phyloP scores from a whole-genome alignment of 257 asterid genomes.

The Lantana camara region DNA sequence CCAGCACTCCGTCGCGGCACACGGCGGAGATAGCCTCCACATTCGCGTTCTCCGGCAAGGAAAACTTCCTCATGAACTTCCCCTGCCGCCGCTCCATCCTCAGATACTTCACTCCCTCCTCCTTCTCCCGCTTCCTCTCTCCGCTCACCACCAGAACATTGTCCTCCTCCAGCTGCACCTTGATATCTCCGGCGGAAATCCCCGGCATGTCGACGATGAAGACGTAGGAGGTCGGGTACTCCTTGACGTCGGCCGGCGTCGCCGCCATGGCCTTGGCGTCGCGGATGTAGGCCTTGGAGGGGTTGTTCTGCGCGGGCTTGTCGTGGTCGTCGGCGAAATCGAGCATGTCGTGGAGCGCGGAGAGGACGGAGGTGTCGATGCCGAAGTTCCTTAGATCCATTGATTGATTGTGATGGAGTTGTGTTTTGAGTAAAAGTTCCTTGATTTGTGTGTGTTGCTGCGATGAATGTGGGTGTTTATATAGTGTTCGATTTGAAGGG shows the following conservation, averaged over 20 bases:
- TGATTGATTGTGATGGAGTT: not conserved
- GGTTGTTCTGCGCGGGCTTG: constrained; percentile 30
- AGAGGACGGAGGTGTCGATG: constrained; percentile 25
- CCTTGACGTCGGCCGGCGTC: constrained; percentile 47
- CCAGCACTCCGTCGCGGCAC: constrained; percentile 43
- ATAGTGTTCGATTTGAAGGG: not conserved
- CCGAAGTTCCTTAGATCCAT: constrained; percentile 38
- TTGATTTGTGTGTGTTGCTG: no score
- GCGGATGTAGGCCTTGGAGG: constrained; percentile 38
- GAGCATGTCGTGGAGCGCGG: constrained; percentile 31
- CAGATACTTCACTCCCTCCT: constrained; percentile 42
- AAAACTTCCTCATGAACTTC: constrained; percentile 49
- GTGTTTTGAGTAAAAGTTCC: no score
- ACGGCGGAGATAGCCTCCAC: constrained; percentile 35
- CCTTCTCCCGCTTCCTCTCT: constrained; percentile 40
- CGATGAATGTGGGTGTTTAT: not conserved
- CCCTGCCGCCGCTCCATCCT: constrained; percentile 52
- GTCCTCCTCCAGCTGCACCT: constrained; percentile 44
- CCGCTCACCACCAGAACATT: constrained; percentile 47
- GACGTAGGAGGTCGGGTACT: constrained; percentile 36
- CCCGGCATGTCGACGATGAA: constrained; percentile 52
- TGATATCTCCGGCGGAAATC: constrained; percentile 34
- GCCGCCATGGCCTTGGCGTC: constrained; percentile 51
- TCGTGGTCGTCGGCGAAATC: constrained; percentile 33
- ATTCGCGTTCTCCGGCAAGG: constrained; percentile 46